Evolutionary conservation across 2,329 filamentous ascomycete genomes (phyloP).

Genomic region (Akanthomyces uredinophilus): DNA sequence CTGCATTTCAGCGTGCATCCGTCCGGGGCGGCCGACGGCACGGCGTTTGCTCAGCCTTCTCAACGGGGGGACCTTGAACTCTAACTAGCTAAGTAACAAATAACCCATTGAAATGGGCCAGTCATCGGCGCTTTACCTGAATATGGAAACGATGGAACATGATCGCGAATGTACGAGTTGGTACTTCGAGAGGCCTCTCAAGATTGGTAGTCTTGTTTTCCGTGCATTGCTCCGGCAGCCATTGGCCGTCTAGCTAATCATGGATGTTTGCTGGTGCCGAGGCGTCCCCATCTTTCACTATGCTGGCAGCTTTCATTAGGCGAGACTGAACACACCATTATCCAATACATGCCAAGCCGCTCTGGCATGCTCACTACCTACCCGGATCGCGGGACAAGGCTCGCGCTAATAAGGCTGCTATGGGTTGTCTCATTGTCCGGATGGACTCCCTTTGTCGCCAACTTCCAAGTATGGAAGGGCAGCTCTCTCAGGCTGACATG

Average conservation of each 20-base stretch:
- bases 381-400: too few species aligned
- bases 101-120: not conserved
- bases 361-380: not conserved
- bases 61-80: not conserved
- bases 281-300: not conserved
- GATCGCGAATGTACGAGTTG: not conserved
- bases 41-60: conserved; percentile 12
- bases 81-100: too few species aligned
- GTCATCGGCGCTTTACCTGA: not conserved
- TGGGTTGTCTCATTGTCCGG: not conserved
- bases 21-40: conserved; percentile 9
- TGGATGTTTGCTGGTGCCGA: not conserved
- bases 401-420: too few species aligned
- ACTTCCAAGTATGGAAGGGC: not conserved
- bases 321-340: not conserved
- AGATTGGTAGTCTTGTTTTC: not conserved
- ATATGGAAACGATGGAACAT: not conserved
- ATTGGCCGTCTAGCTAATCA: not conserved
- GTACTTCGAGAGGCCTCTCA: not conserved
- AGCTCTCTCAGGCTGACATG: not conserved
- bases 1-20: conserved; percentile 11
- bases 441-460: not conserved
- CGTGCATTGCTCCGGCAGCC: too few species aligned
- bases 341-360: too few species aligned
- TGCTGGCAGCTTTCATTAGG: not conserved